Evolutionary conservation across 768 basidiomycete species (phyloP).

Genomic region (Suillus americanus): DNA sequence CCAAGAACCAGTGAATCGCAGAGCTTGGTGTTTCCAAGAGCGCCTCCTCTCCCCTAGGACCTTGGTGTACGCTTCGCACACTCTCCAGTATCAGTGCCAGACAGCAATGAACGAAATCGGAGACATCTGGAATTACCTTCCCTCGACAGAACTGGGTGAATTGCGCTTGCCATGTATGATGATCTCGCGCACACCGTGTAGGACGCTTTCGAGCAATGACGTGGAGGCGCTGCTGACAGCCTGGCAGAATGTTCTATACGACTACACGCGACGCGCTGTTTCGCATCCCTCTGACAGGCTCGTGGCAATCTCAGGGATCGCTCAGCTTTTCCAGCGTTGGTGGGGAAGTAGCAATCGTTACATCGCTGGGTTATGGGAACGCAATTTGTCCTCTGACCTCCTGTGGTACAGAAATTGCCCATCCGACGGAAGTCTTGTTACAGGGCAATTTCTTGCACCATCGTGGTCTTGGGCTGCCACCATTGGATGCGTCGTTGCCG

Average conservation of each 20-base stretch:
- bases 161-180: constrained; percentile 2
- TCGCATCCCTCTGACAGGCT: constrained; percentile 9
- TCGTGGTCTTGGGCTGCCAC: constrained; percentile 14
- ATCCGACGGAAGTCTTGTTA: neutral
- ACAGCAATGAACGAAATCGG: constrained; percentile 3
- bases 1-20: constrained; percentile 3
- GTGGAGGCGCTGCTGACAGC: neutral
- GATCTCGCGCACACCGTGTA: neutral
- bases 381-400: constrained; percentile 4
- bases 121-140: neutral
- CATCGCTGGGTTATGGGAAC: constrained; percentile 11
- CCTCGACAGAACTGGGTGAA: neutral
- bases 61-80: constrained; percentile 4
- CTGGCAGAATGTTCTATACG: neutral
- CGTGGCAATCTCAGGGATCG: constrained; percentile 6
- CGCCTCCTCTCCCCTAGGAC: constrained; percentile 4
- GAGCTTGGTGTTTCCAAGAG: constrained; percentile 13
- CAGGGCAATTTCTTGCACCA: neutral
- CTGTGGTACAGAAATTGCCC: constrained; percentile 1
- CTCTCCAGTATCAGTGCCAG: constrained; percentile 10
- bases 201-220: neutral
- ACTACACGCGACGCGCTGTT: constrained; percentile 3
- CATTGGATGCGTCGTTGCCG: neutral
- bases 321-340: neutral
- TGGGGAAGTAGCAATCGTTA: constrained; percentile 5